Conservation (phyloP, 139 green algal species). For the Medakamo hakoo region DNA sequence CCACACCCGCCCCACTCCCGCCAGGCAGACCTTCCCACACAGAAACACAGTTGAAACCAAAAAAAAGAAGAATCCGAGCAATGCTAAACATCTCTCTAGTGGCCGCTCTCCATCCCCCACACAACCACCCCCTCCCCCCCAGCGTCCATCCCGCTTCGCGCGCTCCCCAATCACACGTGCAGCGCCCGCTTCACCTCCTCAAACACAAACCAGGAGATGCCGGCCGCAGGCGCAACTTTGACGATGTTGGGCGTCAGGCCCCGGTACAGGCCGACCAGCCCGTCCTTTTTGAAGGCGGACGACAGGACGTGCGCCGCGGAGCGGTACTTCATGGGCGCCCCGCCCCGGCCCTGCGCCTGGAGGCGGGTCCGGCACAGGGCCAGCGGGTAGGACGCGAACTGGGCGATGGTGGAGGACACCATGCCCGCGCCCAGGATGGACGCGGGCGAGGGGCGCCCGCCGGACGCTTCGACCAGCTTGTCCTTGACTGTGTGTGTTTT, state of each 20-base stretch:
- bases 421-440: constrained; percentile 67
- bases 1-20: too few relatives aligned
- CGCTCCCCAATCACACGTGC: too few relatives aligned
- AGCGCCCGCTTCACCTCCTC: constrained; percentile 61
- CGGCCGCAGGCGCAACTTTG: constrained; percentile 73
- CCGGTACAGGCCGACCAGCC: constrained; percentile 59
- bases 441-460: constrained; percentile 33
- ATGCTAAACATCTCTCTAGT: too few relatives aligned
- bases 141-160: too few relatives aligned
- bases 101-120: too few relatives aligned
- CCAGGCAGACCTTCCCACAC: too few relatives aligned
- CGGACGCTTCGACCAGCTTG: constrained; percentile 49
- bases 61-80: too few relatives aligned
- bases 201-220: constrained; percentile 77
- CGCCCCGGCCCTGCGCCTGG: constrained; percentile 47
- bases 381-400: constrained; percentile 72
- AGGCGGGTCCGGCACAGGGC: constrained; percentile 67
- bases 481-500: too few relatives aligned
- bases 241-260: constrained; percentile 68
- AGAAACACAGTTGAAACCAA: too few relatives aligned
- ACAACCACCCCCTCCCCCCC: too few relatives aligned
- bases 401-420: constrained; percentile 54
- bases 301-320: constrained; percentile 64
- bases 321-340: constrained; percentile 43
- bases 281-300: constrained; percentile 49